A percentile compares a stretch with the other conserved stretches of the same genome.
Evolutionary conservation across 2,329 filamentous ascomycete genomes (phyloP).

Genomic region (Metarhizium rileyi): DNA sequence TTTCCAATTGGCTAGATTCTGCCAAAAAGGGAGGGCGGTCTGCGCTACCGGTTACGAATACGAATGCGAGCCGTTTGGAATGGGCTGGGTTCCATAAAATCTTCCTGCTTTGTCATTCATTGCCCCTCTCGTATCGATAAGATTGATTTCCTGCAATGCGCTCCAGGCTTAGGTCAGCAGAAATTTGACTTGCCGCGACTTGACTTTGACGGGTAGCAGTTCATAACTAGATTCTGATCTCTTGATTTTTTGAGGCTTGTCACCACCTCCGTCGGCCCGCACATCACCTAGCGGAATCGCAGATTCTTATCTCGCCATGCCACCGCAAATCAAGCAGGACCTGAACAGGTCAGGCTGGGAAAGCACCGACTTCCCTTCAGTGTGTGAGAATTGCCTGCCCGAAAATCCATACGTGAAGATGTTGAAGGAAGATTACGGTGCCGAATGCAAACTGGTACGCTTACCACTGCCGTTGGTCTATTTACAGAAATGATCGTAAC

Average conservation of each 20-base stretch:
- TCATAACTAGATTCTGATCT: background rate
- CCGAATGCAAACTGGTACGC: conserved; percentile 61
- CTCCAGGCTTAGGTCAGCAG: conserved; percentile 3
- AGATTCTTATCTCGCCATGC: conserved; percentile 41
- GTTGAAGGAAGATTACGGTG: conserved; percentile 94
- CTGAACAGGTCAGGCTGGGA: conserved; percentile 95
- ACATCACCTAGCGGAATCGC: conserved; percentile 8
- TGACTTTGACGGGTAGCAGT: background rate
- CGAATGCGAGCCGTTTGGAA: conserved; percentile 7
- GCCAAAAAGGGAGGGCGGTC: background rate
- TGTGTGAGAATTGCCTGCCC: conserved; percentile 86
- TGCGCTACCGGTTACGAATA: conserved; percentile 8
- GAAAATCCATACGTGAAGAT: conserved; percentile 98
- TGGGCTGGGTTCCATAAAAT: background rate
- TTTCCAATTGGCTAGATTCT: background rate
- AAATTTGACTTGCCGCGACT: background rate
- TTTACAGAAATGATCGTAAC: background rate
- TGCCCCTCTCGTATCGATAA: background rate
- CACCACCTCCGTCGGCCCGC: background rate
- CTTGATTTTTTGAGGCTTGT: background rate
- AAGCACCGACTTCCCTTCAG: conserved; percentile 79
- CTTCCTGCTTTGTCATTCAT: background rate
- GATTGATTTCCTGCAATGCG: too few relatives aligned
- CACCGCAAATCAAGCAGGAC: conserved; percentile 91
- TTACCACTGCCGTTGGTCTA: background rate